These are phyloP conservation scores for Trametes sanguinea DNA, from an alignment of 768 basidiomycete species.

Conservation along the genomic window DNA sequence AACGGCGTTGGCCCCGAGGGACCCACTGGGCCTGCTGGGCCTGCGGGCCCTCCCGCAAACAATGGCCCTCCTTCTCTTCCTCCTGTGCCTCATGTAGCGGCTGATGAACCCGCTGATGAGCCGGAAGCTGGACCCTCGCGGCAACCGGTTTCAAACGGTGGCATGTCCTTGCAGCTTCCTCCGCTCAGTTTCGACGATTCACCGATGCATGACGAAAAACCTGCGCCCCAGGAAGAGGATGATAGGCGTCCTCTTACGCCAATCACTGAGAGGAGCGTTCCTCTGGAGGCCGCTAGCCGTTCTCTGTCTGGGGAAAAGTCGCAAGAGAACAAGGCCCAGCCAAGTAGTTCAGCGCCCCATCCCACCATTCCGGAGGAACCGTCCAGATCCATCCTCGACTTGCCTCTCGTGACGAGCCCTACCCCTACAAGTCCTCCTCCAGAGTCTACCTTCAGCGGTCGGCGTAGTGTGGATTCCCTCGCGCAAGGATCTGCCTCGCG, in stretches of 20 bases:
- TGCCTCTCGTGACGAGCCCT: conserved; percentile 31
- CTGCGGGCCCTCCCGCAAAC: conserved; percentile 5
- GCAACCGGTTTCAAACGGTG: conserved; percentile 19
- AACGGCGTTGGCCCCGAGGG: conserved; percentile 34
- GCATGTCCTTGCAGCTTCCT: conserved; percentile 53
- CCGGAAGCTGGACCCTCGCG: neutral
- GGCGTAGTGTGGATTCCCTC: conserved; percentile 40
- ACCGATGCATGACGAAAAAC: conserved; percentile 10
- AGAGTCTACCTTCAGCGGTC: conserved; percentile 9
- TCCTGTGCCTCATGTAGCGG: conserved; percentile 26
- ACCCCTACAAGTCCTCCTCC: conserved; percentile 26
- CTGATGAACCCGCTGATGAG: conserved; percentile 4
- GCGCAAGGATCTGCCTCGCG: conserved; percentile 34
- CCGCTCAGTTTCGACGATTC: conserved; percentile 51
- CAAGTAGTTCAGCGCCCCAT: neutral
- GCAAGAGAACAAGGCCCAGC: neutral
- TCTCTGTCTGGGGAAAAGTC: conserved; percentile 23
- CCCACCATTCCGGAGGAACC: conserved; percentile 15
- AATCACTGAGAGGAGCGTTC: conserved; percentile 57
- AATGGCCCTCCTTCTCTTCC: conserved; percentile 29
- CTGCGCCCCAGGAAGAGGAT: conserved; percentile 7
- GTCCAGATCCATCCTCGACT: conserved; percentile 20
- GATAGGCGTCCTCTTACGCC: conserved; percentile 52
- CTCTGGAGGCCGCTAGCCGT: conserved; percentile 31
- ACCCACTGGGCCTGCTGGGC: conserved; percentile 6